These are phyloP conservation scores for Mycena vitilis DNA, from an alignment of 768 basidiomycete genomes.

Conservation along the genomic window DNA sequence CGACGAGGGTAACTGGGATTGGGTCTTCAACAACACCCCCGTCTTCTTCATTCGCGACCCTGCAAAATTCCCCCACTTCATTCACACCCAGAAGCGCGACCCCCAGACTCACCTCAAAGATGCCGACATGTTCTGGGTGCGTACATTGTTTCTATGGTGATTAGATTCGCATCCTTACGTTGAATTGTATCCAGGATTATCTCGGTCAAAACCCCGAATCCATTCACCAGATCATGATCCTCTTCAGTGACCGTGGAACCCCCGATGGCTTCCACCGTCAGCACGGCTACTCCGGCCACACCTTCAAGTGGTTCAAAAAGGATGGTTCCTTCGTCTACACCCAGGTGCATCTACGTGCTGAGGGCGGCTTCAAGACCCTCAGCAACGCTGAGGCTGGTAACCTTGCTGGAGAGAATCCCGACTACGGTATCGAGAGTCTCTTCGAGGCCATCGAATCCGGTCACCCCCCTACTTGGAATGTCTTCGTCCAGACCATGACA, in stretches of 20 bases:
- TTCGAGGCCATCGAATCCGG: slow-evolving; percentile 87
- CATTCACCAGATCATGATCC: slow-evolving; percentile 89
- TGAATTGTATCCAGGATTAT: slow-evolving; percentile 72
- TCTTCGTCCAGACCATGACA: slow-evolving; percentile 96
- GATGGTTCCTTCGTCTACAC: slow-evolving; percentile 89
- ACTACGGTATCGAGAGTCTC: slow-evolving; percentile 84
- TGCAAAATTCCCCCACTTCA: slow-evolving; percentile 92
- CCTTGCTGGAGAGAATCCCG: slow-evolving; percentile 81
- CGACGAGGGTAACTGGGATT: slow-evolving; percentile 91
- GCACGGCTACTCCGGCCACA: slow-evolving; percentile 96
- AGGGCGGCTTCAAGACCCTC: slow-evolving; percentile 88
- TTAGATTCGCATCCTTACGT: slow-evolving; percentile 31
- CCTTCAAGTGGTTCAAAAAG: slow-evolving; percentile 87
- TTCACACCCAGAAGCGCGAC: slow-evolving; percentile 93
- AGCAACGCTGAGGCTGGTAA: slow-evolving; percentile 72
- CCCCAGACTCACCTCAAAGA: slow-evolving; percentile 94
- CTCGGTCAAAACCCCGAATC: slow-evolving; percentile 90
- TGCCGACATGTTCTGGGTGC: slow-evolving; percentile 85
- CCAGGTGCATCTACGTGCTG: slow-evolving; percentile 84
- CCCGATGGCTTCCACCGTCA: slow-evolving; percentile 88
- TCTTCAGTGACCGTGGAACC: slow-evolving; percentile 95
- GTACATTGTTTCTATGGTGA: slow-evolving; percentile 25
- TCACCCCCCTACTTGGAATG: slow-evolving; percentile 88
- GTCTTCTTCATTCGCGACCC: slow-evolving; percentile 92
- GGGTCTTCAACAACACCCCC: slow-evolving; percentile 94